These are phyloP conservation scores for Dendrobium huoshanense DNA, from an alignment of 106 monocot species.

Conservation along the genomic window DNA sequence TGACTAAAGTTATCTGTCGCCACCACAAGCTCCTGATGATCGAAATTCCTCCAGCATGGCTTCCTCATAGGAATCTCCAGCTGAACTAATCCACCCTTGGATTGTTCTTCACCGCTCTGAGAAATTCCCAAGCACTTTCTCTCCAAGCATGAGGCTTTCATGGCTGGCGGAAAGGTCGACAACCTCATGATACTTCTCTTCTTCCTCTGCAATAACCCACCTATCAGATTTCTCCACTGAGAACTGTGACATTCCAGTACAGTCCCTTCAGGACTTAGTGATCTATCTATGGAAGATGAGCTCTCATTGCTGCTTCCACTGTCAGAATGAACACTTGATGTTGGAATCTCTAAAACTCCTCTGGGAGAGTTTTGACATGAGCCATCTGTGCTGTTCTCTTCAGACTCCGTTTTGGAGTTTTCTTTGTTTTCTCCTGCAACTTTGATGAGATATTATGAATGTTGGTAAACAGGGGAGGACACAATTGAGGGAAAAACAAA, in stretches of 20 bases:
- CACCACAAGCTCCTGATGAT: conserved; percentile 54
- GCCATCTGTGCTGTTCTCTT: conserved; percentile 8
- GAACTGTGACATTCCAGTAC: conserved; percentile 20
- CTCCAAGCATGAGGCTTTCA: conserved; percentile 13
- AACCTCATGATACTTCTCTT: conserved; percentile 42
- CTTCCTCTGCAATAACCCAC: conserved; percentile 44
- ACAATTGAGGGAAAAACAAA: not conserved
- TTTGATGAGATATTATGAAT: not conserved
- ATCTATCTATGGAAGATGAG: conserved; percentile 12
- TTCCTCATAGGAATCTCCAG: conserved; percentile 35
- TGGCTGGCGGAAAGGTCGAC: conserved; percentile 39
- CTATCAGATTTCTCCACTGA: conserved; percentile 60
- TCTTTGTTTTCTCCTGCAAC: conserved; percentile 16
- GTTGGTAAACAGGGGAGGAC: not conserved
- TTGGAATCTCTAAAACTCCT: conserved; percentile 34
- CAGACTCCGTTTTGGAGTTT: conserved; percentile 13
- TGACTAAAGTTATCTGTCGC: conserved; percentile 80
- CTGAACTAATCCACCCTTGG: not conserved
- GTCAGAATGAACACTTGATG: conserved; percentile 31
- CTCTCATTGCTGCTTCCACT: conserved; percentile 25
- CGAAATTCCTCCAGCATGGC: conserved; percentile 87
- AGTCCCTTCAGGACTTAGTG: conserved; percentile 4
- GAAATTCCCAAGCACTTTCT: conserved; percentile 3
- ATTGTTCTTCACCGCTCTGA: conserved; percentile 13
- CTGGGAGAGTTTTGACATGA: conserved; percentile 39